Evolutionary conservation across 2,329 filamentous ascomycete species (phyloP), one percentile per base, ranked within the genome.

Genomic region (Aspergillus persii): DNA sequence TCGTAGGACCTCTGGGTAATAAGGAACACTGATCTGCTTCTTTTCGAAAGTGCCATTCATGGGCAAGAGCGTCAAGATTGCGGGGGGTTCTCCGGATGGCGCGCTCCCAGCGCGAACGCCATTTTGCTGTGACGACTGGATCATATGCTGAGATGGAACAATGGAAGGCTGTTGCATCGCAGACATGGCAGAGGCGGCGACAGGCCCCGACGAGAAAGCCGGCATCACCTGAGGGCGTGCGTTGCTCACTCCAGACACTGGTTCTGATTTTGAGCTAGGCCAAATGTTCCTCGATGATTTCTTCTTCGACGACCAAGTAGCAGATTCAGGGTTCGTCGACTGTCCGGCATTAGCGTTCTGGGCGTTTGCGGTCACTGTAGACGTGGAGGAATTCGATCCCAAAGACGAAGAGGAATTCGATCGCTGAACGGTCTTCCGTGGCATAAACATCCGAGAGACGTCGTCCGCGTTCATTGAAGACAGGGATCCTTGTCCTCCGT

Each of bases 31-130:
- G 68, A 99, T 98, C 48, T 93, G 95, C 79, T 99, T 99, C 70
- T 92, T 89, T 75, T 98, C 95, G 73, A 99, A 99, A 1, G 94
- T 98, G 59, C 92, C 91, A 71, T 99, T 99, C 69, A 98, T 86
- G 0, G 95, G 96, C 5, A 94, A 79, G 4, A 99, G 85, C 62
- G 92, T 92, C 47, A 97, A 84, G 26, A 97, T 88, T 0, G 92
- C 91, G 54, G 90, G 86, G 5, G 86, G 85, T 58, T 89, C 86
- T 18, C 74, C 70, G 36, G 81, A 69, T 63, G 80, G 78, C 54
- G 82, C 71, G 61, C 73, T 72, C 29, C 76, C 63, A 65, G 74
- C 58, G 65, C 80, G 74, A 57, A 76, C 75, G 54, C 86, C 86
- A 80, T 89, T 89, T 60, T 77, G 83, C 76, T 80, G 87, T 9